phyloP scores from a whole-genome alignment of 495 filamentous ascomycete genomes.

The Aspergillus coremiiformis region DNA sequence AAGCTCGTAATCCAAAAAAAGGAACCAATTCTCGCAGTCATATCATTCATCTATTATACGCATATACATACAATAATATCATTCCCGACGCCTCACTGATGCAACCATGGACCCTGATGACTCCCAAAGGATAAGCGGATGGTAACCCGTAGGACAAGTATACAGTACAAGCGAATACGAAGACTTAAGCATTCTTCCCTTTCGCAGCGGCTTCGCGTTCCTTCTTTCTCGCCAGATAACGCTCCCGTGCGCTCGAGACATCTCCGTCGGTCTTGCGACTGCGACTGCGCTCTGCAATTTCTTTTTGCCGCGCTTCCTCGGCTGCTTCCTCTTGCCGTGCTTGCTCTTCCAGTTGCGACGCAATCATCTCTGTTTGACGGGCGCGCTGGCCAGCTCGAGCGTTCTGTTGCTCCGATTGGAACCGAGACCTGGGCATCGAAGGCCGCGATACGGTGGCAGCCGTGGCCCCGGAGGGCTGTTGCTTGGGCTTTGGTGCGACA shows the following conservation, averaged over 20 bases:
- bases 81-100: background rate
- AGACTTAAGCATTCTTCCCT: conserved; percentile 6
- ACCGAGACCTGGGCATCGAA: conserved; percentile 22
- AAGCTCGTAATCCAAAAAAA: too few species aligned
- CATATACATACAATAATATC: background rate
- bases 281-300: conserved; percentile 66
- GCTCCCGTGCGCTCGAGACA: conserved; percentile 77
- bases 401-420: conserved; percentile 29
- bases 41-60: background rate
- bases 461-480: conserved; percentile 23
- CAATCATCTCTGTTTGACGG: conserved; percentile 81
- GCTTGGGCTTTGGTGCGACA: conserved; percentile 55
- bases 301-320: conserved; percentile 58
- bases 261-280: conserved; percentile 66
- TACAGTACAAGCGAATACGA: background rate
- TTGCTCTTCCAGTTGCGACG: conserved; percentile 57
- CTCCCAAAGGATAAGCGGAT: background rate
- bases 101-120: background rate
- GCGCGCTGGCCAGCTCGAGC: conserved; percentile 57
- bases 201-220: conserved; percentile 53
- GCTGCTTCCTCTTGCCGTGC: conserved; percentile 72
- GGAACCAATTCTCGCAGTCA: too few species aligned
- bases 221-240: conserved; percentile 77
- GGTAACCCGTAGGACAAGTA: background rate
- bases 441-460: conserved; percentile 30